Percentiles rank a stretch among this genome's conserved stretches.
Conservation (phyloP, 2,329 filamentous ascomycete species). For the Aureobasidium sp. region DNA sequence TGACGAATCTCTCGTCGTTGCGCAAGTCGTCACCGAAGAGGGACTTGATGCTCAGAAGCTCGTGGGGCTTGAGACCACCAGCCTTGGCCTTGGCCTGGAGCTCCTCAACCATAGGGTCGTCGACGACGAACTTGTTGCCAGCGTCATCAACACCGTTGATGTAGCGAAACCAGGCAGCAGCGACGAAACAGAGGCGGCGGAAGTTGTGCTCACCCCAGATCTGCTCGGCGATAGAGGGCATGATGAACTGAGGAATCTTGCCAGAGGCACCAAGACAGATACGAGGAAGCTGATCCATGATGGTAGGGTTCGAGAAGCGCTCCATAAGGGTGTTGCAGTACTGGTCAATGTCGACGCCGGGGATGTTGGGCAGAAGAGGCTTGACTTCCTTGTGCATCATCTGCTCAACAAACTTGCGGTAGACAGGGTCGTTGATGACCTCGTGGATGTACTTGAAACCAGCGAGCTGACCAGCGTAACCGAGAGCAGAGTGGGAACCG, state of each 20-base stretch:
- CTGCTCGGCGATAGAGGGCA: slow-evolving; percentile 41
- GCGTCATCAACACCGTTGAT: slow-evolving; percentile 45
- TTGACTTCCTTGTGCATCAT: slow-evolving; percentile 53
- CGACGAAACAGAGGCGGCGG: slow-evolving; percentile 43
- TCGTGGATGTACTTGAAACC: slow-evolving; percentile 51
- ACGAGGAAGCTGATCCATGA: slow-evolving; percentile 49
- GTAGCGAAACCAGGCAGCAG: slow-evolving; percentile 47
- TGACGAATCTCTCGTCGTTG: slow-evolving; percentile 41
- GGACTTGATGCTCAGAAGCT: slow-evolving; percentile 41
- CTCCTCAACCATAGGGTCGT: slow-evolving; percentile 45
- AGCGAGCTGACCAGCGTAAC: slow-evolving; percentile 46
- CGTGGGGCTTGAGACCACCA: slow-evolving; percentile 37
- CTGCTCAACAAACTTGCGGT: slow-evolving; percentile 44
- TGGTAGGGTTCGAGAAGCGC: slow-evolving; percentile 51
- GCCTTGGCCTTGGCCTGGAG: slow-evolving; percentile 41
- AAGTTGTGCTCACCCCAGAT: slow-evolving; percentile 40
- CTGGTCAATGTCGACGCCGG: slow-evolving; percentile 45
- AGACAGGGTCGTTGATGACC: slow-evolving; percentile 44
- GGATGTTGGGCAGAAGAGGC: slow-evolving; percentile 45
- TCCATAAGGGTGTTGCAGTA: slow-evolving; percentile 49
- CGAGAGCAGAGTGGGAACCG: slow-evolving; percentile 47
- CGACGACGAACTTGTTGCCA: slow-evolving; percentile 37
- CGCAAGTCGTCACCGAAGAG: slow-evolving; percentile 49
- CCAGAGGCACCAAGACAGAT: slow-evolving; percentile 47
- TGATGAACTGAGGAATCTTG: slow-evolving; percentile 49